Conservation (phyloP, 2,329 filamentous ascomycete species). For the Penicillium capsulatum region DNA sequence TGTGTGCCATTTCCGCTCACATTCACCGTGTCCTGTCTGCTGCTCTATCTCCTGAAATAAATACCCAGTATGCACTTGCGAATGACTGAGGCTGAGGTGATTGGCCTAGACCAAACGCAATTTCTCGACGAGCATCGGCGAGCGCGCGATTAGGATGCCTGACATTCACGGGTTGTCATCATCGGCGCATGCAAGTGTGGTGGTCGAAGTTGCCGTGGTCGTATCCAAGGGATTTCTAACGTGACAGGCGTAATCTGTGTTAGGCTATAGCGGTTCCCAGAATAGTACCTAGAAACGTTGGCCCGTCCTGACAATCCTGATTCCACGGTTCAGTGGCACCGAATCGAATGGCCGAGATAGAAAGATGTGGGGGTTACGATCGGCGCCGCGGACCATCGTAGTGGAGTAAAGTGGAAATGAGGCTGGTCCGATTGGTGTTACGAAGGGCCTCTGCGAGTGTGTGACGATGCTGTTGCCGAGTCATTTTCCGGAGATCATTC, state of each 20-base stretch:
- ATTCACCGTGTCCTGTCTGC: slow-evolving; percentile 50
- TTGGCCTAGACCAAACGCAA: slow-evolving; percentile 53
- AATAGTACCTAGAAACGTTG: too few relatives aligned
- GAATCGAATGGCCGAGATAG: too few relatives aligned
- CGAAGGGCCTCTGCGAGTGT: too few relatives aligned
- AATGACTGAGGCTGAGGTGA: slow-evolving; percentile 52
- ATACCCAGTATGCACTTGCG: slow-evolving; percentile 53
- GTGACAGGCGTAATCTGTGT: too few relatives aligned
- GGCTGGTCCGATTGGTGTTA: too few relatives aligned
- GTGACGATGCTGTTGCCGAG: too few relatives aligned
- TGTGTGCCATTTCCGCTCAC: slow-evolving; percentile 52
- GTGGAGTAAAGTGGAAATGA: too few relatives aligned
- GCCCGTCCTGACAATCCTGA: too few relatives aligned
- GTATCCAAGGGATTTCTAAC: neutral
- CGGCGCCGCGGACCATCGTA: neutral
- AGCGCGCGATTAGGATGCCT: slow-evolving; percentile 44
- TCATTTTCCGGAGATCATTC: too few relatives aligned
- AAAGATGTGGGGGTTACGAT: neutral
- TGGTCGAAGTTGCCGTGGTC: neutral
- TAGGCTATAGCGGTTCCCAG: neutral
- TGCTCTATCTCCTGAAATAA: slow-evolving; percentile 52
- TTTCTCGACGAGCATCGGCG: slow-evolving; percentile 56
- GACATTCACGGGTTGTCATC: slow-evolving; percentile 12
- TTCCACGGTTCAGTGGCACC: too few relatives aligned
- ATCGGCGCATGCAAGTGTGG: slow-evolving; percentile 10